phyloP scores from a whole-genome alignment of 768 basidiomycete species.

The Auricularia sp. region DNA sequence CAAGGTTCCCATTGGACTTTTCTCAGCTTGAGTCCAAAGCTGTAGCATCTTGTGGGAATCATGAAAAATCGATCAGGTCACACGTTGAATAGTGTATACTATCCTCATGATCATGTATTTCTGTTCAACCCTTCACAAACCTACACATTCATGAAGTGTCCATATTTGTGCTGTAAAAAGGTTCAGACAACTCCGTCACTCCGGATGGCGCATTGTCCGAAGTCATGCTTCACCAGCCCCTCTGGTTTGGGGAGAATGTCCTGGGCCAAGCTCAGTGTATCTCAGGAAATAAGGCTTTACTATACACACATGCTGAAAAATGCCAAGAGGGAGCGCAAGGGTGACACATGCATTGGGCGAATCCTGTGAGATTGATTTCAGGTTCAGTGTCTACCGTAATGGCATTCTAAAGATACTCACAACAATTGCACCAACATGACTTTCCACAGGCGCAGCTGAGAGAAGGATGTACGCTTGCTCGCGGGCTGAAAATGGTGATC shows the following conservation, averaged over 20 bases:
- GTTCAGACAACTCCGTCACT: conserved; percentile 46
- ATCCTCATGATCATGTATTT: too few species aligned
- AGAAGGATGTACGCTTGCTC: conserved; percentile 70
- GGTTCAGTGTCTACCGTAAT: too few species aligned
- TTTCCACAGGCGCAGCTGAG: conserved; percentile 60
- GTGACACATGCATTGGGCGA: conserved; percentile 74
- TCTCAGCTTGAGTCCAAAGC: too few species aligned
- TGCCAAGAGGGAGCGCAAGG: conserved; percentile 62
- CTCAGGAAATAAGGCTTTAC: conserved; percentile 12
- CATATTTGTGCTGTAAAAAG: background rate
- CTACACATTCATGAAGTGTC: background rate
- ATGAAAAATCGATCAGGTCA: too few species aligned
- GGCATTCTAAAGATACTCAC: conserved; percentile 29
- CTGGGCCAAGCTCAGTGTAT: conserved; percentile 22
- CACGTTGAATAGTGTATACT: too few species aligned
- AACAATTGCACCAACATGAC: conserved; percentile 60
- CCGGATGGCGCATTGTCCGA: conserved; percentile 57
- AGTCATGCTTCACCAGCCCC: conserved; percentile 47
- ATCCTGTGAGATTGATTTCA: conserved; percentile 31
- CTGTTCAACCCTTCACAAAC: too few species aligned
- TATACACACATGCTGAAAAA: conserved; percentile 52
- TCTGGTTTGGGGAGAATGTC: conserved; percentile 59
- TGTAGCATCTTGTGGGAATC: too few species aligned
- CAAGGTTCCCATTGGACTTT: too few species aligned
- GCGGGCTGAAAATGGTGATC: conserved; percentile 35